Base-by-base conservation (phyloP, 768 basidiomycete species). In the Boletus patriciae region DNA sequence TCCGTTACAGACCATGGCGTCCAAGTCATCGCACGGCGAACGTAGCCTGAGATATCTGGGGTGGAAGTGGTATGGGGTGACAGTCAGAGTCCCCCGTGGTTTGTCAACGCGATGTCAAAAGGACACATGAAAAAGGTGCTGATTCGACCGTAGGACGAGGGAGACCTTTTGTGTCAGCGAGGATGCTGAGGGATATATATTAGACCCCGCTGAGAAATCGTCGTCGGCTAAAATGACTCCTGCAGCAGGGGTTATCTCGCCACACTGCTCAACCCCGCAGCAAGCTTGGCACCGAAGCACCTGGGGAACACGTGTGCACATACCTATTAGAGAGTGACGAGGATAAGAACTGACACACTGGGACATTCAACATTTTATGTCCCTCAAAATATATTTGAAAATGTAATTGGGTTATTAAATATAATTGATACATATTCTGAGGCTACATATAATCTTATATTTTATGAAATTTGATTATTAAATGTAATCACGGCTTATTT, bases 291-390 rank as follows among this genome's bases (percentile, higher is more conserved):
- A 57, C 49, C 36, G 61, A 58, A 50, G 63, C 54, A 55, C 27
- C 43, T 10, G 42, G 51, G 33, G 50, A 44, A 46, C 58, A 64
- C 65, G 57, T 66, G 65, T 52, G 21, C 31, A 44, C 45, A 67
- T 68, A 59, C 65, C 57, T 56, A 54, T 64, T 52, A 37, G 40
- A 57, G 57, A 40, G 43, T 1, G 33, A 57, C 49, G 49, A 58
- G 60, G 48, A 55, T 46, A 62, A 51, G 45, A 57, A 41, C 46
- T 42, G n/a, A n/a, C n/a, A n/a, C n/a, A n/a, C n/a, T n/a, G n/a
- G n/a, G n/a, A n/a, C n/a, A n/a, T n/a, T n/a, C n/a, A n/a, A n/a
- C n/a, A n/a, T n/a, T n/a, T n/a, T n/a, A n/a, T n/a, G n/a, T n/a
- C n/a, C n/a, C n/a, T n/a, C n/a, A n/a, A n/a, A n/a, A n/a, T n/a